These are phyloP conservation scores for Phycomyces blakesleeanus DNA, from an alignment of 192 early-diverging fungal species.

Conservation along the genomic window DNA sequence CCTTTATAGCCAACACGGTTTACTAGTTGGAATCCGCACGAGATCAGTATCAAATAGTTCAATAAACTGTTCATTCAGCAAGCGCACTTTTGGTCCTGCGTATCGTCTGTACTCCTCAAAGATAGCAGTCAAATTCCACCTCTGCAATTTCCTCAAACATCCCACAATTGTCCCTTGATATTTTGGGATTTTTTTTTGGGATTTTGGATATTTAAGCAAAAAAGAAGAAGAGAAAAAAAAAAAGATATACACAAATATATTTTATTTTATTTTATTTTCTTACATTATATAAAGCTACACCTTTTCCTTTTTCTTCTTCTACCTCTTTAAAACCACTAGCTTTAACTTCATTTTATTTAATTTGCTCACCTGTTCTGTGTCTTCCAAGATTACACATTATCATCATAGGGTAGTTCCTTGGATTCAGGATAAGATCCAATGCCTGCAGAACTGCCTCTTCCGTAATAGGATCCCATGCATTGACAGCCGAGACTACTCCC, in stretches of 20 bases:
- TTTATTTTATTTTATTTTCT: neutral
- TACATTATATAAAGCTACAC: too few species aligned
- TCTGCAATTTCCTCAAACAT: constrained; percentile 94
- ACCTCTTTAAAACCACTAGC: too few species aligned
- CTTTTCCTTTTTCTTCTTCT: too few species aligned
- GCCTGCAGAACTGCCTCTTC: constrained; percentile 95
- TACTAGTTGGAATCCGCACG: constrained; percentile 71
- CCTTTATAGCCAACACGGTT: constrained; percentile 69
- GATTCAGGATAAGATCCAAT: constrained; percentile 82
- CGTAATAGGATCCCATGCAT: constrained; percentile 96
- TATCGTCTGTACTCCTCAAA: constrained; percentile 98
- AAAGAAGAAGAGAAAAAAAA: too few species aligned
- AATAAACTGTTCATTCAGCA: constrained; percentile 96
- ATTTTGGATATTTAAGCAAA: too few species aligned
- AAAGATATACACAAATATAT: too few species aligned
- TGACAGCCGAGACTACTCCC: constrained; percentile 76
- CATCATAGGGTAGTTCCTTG: constrained; percentile 89
- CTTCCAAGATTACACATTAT: constrained; percentile 98
- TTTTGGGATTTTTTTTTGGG: too few species aligned
- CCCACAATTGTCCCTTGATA: constrained; percentile 95
- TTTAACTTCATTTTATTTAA: too few species aligned
- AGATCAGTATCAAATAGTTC: constrained; percentile 97
- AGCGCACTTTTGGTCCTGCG: constrained; percentile 85
- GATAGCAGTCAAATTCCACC: constrained; percentile 97
- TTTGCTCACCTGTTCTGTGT: constrained; percentile 87